phyloP scores from a whole-genome alignment of 129 eudicot genomes.

The Daucus carota region DH1_v3.0 NC_030388.2:24540001-24540500 shows the following conservation, averaged over 20 bases:
- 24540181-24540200: background rate
- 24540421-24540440: background rate
- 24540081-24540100: slow-evolving; percentile 33
- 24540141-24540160: slow-evolving; percentile 36
- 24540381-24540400: background rate
- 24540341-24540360: background rate
- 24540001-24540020: slow-evolving; percentile 40
- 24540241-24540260: background rate
- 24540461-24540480: background rate
- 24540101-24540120: slow-evolving; percentile 32
- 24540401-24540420: background rate
- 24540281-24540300: background rate
- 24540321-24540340: background rate
- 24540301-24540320: background rate
- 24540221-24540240: background rate
- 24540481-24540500: background rate
- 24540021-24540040: slow-evolving; percentile 41
- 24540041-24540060: slow-evolving; percentile 32
- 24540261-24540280: background rate
- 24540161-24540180: background rate
- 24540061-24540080: slow-evolving; percentile 31
- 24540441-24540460: background rate
- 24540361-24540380: background rate
- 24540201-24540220: background rate
- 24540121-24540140: slow-evolving; percentile 28